Evolutionary conservation across 1,284 basidiomycete genomes (phyloP).

Genomic region (Trichosporon asahii): DNA sequence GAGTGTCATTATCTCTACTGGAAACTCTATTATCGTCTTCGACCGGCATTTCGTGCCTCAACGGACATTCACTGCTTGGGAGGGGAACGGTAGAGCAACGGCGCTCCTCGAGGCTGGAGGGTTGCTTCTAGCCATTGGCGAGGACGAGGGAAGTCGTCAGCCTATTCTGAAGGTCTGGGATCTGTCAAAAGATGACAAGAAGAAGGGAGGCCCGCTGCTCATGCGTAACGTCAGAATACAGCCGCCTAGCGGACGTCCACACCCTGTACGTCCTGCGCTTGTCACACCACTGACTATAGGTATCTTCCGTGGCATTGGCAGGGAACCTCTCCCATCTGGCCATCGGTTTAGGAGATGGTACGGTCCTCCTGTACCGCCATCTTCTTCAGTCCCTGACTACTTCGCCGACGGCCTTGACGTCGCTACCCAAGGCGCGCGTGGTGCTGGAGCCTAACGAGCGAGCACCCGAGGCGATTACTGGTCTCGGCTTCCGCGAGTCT

Average conservation of each 20-base stretch:
- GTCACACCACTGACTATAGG: constrained; percentile 53
- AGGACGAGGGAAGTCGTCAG: constrained; percentile 69
- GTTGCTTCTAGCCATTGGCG: constrained; percentile 77
- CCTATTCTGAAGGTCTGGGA: constrained; percentile 89
- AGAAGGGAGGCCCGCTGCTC: constrained; percentile 62
- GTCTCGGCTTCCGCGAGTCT: constrained; percentile 74
- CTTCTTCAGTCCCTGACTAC: constrained; percentile 80
- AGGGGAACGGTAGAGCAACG: constrained; percentile 53
- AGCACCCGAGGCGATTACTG: constrained; percentile 77
- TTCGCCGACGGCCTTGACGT: constrained; percentile 57
- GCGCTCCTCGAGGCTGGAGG: constrained; percentile 67
- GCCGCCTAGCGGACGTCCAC: constrained; percentile 64
- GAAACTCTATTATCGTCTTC: constrained; percentile 51
- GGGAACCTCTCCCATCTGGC: constrained; percentile 78
- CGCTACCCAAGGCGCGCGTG: constrained; percentile 73
- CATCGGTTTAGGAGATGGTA: constrained; percentile 89
- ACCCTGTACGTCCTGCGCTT: constrained; percentile 61
- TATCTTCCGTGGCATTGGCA: constrained; percentile 77
- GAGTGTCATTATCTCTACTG: constrained; percentile 41
- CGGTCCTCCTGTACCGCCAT: constrained; percentile 84
- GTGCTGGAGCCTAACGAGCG: constrained; percentile 66
- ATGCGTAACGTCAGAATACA: constrained; percentile 75
- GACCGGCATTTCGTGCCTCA: constrained; percentile 69
- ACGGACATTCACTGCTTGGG: constrained; percentile 74
- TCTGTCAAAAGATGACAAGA: constrained; percentile 69